Percentiles rank a stretch among this genome's conserved stretches.
phyloP scores from a whole-genome alignment of 768 basidiomycete species.

The Punctularia strigosozonata region DNA sequence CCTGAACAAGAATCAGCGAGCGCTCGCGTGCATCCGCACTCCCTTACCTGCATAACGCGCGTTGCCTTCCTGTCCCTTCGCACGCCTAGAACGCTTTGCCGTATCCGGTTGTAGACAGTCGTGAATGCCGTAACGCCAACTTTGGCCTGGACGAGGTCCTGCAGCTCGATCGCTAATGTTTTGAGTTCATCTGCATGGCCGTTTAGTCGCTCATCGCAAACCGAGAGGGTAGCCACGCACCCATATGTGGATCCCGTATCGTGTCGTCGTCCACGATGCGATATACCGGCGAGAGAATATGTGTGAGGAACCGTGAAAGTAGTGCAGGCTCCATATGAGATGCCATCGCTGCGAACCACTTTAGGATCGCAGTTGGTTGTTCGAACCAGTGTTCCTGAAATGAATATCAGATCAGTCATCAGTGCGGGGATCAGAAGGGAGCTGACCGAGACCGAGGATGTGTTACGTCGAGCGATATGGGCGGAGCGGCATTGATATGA shows the following conservation, averaged over 20 bases:
- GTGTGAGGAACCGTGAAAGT: constrained; percentile 63
- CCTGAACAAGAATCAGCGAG: constrained; percentile 27
- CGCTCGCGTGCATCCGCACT: background rate
- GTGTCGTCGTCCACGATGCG: constrained; percentile 83
- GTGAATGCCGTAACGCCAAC: constrained; percentile 85
- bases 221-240: too few relatives aligned
- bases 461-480: constrained; percentile 57
- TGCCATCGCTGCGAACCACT: constrained; percentile 92
- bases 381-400: constrained; percentile 70
- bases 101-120: constrained; percentile 63
- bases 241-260: constrained; percentile 66
- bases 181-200: constrained; percentile 66
- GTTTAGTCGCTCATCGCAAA: too few relatives aligned
- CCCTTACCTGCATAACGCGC: constrained; percentile 25
- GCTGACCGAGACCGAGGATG: constrained; percentile 33
- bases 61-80: constrained; percentile 55
- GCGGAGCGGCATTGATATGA: constrained; percentile 79
- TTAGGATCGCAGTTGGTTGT: constrained; percentile 67
- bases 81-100: constrained; percentile 55
- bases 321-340: constrained; percentile 48
- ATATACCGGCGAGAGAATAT: constrained; percentile 80
- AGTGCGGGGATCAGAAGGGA: background rate
- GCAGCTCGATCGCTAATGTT: constrained; percentile 67
- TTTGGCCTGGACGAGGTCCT: constrained; percentile 78
- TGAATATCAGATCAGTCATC: constrained; percentile 3